Base-by-base conservation (phyloP, 257 asterid species). In the Voacanga thouarsii region DNA sequence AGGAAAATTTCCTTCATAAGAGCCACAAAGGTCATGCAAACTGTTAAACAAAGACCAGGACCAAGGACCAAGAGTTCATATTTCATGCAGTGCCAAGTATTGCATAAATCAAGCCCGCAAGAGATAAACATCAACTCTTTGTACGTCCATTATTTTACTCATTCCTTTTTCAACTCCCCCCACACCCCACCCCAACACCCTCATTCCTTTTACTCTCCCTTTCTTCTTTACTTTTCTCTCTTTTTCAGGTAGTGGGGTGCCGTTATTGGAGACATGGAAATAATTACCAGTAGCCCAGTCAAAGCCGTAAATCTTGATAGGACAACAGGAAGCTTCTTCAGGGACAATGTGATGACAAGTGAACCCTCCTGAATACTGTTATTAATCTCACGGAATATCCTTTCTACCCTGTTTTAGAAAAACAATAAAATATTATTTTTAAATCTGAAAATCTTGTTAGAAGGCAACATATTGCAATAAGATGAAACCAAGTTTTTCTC, bases 221-320 rank as follows among this genome's bases (percentile, higher is more conserved):
- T 41, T 50, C 10, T 19, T 55, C 19, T 55, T 4, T 3, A 4
- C 11, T 49, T 44, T 49, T 18, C 59, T 53, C 19, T 66, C 26
- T 55, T 21, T 4, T 21, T 47, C 19, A 18, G 19, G 2, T 19
- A 26, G 3, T 19, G 2, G 26, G 24, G 61, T 4, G 37, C 37
- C 2, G 2, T 33, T 33, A 2, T 33, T 33, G 59, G 59, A 8
- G 26, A 55, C 26, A 55, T 72, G 83, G 65, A 44, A 75, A 68
- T 64, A 61, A 53, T 75, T 91, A 95, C 99, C 98, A 96, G 92
- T 65, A 96, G 86, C 83, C 99, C 99, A 71, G 96, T 90, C 89
- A 96, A 88, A 72, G 98, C 99, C 43, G 98, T 90, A 87, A 96
- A 90, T 87, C 94, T 89, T 60, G 92, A 86, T 70, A 91, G 89